These are phyloP conservation scores for Coniochaeta ligniaria DNA, from an alignment of 2,329 filamentous ascomycete species.

Conservation along the genomic window DNA sequence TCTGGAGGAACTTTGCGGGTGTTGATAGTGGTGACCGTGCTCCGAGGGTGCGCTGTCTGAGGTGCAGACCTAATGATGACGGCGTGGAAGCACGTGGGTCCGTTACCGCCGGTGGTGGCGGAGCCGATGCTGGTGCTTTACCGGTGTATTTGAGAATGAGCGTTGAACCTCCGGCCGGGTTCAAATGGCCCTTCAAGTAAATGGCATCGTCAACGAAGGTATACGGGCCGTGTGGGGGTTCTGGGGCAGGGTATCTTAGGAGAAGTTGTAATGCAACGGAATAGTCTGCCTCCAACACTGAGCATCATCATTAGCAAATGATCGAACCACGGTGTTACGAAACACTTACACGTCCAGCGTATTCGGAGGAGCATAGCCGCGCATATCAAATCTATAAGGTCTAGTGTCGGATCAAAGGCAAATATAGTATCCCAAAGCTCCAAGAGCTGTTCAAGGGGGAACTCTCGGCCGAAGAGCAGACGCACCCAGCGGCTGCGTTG, in stretches of 20 bases:
- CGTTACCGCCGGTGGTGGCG: slow-evolving; percentile 9
- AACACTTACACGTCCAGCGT: slow-evolving; percentile 70
- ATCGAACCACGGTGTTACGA: too few relatives aligned
- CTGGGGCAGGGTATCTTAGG: slow-evolving; percentile 71
- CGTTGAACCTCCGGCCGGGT: slow-evolving; percentile 51
- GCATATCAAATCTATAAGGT: slow-evolving; percentile 84
- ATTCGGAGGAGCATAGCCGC: slow-evolving; percentile 90
- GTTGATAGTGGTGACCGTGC: slow-evolving; percentile 38
- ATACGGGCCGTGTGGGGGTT: slow-evolving; percentile 56
- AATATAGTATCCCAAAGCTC: slow-evolving; percentile 88
- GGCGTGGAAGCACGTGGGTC: slow-evolving; percentile 21
- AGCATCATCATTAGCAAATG: background rate
- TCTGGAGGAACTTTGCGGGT: slow-evolving; percentile 41
- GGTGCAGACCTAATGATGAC: slow-evolving; percentile 23
- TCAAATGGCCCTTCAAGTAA: slow-evolving; percentile 61
- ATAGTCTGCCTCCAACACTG: slow-evolving; percentile 82
- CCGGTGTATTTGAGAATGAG: slow-evolving; percentile 68
- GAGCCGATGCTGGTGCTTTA: slow-evolving; percentile 30
- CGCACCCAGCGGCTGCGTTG: slow-evolving; percentile 75
- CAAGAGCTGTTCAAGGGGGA: slow-evolving; percentile 78
- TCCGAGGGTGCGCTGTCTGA: slow-evolving; percentile 34
- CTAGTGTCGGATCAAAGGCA: slow-evolving; percentile 71
- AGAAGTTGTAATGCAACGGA: slow-evolving; percentile 75
- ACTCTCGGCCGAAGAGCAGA: slow-evolving; percentile 87
- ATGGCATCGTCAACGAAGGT: slow-evolving; percentile 83